Conservation (phyloP, 2,329 filamentous ascomycete genomes). For the Xylaria sp. region DNA sequence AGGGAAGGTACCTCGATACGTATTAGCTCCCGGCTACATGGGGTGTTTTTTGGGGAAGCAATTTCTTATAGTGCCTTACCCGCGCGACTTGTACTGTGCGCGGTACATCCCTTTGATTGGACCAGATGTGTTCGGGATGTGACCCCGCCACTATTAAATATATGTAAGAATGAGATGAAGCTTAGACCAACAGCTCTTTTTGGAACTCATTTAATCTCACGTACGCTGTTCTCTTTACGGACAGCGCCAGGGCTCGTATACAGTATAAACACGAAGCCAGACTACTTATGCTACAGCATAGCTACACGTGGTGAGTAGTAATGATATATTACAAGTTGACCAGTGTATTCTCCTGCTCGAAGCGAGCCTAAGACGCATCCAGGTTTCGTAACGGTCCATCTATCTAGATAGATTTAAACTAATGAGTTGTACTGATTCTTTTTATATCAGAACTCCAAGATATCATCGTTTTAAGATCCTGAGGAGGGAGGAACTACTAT, state of each 20-base stretch:
- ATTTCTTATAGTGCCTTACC: constrained; percentile 19
- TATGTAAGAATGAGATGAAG: constrained; percentile 13
- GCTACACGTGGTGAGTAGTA: no score
- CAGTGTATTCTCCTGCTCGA: background rate
- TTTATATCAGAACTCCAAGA: background rate
- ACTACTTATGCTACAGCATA: no score
- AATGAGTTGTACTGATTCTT: no score
- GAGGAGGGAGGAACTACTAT: background rate
- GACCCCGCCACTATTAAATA: constrained; percentile 18
- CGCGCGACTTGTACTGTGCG: background rate
- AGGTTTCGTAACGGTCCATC: no score
- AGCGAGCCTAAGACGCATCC: no score
- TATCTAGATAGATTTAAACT: no score
- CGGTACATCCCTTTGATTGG: constrained; percentile 17
- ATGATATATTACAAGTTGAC: background rate
- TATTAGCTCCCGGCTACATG: background rate
- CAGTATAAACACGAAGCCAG: no score
- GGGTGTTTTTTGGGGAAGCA: constrained; percentile 18
- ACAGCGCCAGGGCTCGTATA: background rate
- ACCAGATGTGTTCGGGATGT: constrained; percentile 8
- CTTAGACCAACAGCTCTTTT: constrained; percentile 22
- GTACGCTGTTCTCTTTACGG: background rate
- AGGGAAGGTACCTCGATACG: constrained; percentile 5
- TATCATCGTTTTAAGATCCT: background rate
- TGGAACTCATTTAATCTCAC: constrained; percentile 11